Percentiles rank a stretch among this genome's conserved stretches.
Evolutionary conservation across 2,329 filamentous ascomycete species (phyloP).

Genomic region (Tolypocladium pustulatum): DNA sequence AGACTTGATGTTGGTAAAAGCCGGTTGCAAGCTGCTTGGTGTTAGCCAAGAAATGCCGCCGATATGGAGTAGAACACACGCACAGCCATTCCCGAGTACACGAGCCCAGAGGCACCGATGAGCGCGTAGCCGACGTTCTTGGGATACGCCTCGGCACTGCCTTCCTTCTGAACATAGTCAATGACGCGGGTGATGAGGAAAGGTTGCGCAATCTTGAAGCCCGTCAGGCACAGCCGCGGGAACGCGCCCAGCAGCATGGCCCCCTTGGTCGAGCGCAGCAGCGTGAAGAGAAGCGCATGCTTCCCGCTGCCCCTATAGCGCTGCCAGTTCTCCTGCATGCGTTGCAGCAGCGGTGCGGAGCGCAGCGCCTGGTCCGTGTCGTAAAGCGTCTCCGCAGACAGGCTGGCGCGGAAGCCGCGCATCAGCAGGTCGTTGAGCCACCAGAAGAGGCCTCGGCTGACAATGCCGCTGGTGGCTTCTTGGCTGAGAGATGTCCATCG

Average conservation of each 20-base stretch:
- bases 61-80: background rate
- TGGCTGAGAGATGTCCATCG: conserved; percentile 9
- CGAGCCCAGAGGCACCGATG: conserved; percentile 7
- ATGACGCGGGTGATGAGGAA: conserved; percentile 9
- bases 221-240: conserved; percentile 8
- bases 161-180: background rate
- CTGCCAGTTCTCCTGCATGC: background rate
- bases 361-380: background rate
- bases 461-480: conserved; percentile 18
- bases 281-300: background rate
- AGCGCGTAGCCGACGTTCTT: conserved; percentile 7
- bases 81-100: conserved; percentile 9
- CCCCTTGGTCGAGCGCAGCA: background rate
- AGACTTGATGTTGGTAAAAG: conserved; percentile 14
- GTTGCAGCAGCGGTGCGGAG: background rate
- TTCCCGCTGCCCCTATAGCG: background rate
- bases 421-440: conserved; percentile 10
- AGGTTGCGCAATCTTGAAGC: conserved; percentile 12
- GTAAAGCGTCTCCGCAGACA: background rate
- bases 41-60: background rate
- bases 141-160: background rate
- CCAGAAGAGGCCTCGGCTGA: conserved; percentile 10
- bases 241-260: background rate
- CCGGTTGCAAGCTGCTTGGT: conserved; percentile 5
- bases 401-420: background rate